These are phyloP conservation scores for Wallacemonas rigidus DNA, from an alignment of 208 protist genomes.

Conservation along the genomic window DNA sequence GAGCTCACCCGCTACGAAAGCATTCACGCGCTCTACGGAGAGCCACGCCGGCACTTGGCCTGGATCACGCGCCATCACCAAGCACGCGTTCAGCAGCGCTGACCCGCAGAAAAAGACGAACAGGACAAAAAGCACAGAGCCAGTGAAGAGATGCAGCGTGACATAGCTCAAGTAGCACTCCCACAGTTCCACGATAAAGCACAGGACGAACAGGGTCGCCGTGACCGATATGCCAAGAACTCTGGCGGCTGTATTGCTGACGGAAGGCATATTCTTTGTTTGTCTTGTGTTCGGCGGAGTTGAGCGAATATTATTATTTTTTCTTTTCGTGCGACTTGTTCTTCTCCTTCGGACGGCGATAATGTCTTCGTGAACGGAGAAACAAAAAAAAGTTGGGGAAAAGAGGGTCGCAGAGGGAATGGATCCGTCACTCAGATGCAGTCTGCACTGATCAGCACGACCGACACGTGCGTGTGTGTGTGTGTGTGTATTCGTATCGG, in stretches of 20 bases:
- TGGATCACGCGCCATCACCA: conserved; percentile 23
- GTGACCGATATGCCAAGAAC: background rate
- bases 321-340: conserved; percentile 24
- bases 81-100: conserved; percentile 21
- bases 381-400: no score
- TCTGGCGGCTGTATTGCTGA: background rate
- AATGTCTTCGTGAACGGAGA: no score
- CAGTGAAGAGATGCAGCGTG: conserved; percentile 21
- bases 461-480: no score
- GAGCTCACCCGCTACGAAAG: conserved; percentile 44
- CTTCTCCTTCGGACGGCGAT: background rate
- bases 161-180: conserved; percentile 28
- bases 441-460: no score
- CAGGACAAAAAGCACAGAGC: conserved; percentile 20
- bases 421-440: no score
- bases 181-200: conserved; percentile 5
- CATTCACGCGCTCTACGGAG: conserved; percentile 38
- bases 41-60: conserved; percentile 41
- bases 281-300: background rate
- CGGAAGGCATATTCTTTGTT: background rate
- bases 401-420: no score
- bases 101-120: conserved; percentile 23
- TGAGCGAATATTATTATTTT: conserved; percentile 1
- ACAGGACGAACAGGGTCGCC: background rate
- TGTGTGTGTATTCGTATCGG: no score